Conservation (phyloP, 371 early-diverging fungal genomes). For the Thermomucor indicae-seudaticae region DNA sequence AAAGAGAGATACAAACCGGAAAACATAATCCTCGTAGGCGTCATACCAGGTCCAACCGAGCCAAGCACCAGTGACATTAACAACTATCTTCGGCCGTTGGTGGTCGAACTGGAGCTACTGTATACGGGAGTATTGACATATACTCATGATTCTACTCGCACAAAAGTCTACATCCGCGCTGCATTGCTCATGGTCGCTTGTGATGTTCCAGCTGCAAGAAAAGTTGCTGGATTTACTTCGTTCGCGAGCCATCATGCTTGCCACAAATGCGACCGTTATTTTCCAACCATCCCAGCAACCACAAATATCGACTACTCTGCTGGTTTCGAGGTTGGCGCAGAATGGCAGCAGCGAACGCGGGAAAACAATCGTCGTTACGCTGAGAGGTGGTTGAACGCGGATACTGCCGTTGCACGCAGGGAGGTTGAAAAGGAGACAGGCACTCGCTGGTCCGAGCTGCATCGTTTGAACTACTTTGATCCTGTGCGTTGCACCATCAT, state of each 20-base stretch:
- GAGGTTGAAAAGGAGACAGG: background rate
- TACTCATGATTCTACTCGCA: background rate
- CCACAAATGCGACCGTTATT: conserved; percentile 1
- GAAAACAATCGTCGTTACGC: background rate
- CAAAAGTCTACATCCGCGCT: conserved; percentile 2
- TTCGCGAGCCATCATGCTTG: conserved; percentile 2
- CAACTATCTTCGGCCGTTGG: conserved; percentile 9
- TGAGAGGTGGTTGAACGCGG: background rate
- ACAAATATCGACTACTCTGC: background rate
- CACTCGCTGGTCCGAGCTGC: too few relatives aligned
- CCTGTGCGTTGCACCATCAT: background rate
- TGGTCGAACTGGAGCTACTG: conserved; percentile 3
- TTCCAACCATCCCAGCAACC: background rate
- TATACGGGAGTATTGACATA: conserved; percentile 7
- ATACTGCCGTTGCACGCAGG: background rate
- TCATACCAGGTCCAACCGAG: too few relatives aligned
- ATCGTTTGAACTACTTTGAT: conserved; percentile 7
- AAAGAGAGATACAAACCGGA: too few relatives aligned
- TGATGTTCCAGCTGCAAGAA: conserved; percentile 8
- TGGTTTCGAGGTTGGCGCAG: background rate
- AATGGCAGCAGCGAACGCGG: background rate
- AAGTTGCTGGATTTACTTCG: conserved; percentile 8
- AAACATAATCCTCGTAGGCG: too few relatives aligned
- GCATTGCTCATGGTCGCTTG: conserved; percentile 7
- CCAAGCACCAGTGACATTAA: conserved; percentile 6